Percentiles rank a stretch among this genome's conserved stretches.
These are phyloP conservation scores for Afroboletus lepidellus DNA, from an alignment of 1,284 basidiomycete species.

Conservation along the genomic window DNA sequence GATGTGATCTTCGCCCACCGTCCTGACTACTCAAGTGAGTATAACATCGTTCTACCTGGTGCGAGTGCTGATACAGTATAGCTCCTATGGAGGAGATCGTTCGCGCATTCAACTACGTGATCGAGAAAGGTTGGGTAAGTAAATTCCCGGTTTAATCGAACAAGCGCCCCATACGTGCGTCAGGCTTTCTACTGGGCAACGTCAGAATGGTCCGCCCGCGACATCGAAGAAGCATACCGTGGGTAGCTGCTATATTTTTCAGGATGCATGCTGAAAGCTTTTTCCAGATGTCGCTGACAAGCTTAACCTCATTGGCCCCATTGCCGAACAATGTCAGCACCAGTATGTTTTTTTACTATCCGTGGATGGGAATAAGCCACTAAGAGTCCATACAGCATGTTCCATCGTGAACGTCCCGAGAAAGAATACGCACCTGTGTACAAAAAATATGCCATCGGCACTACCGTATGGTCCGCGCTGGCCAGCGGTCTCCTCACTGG, in stretches of 20 bases:
- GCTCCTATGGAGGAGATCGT: constrained; percentile 49
- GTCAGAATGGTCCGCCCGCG: constrained; percentile 57
- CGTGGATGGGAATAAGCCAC: not conserved
- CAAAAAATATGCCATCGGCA: constrained; percentile 41
- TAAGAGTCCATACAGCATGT: constrained; percentile 30
- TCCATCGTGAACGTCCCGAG: constrained; percentile 57
- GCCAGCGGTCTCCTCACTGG: constrained; percentile 54
- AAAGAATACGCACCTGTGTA: constrained; percentile 52
- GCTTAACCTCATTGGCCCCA: constrained; percentile 57
- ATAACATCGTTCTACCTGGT: not conserved
- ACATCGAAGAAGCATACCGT: constrained; percentile 54
- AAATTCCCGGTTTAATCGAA: not conserved
- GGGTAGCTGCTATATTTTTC: constrained; percentile 18
- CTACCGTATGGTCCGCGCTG: constrained; percentile 62
- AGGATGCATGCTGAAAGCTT: not conserved
- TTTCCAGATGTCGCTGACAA: constrained; percentile 48
- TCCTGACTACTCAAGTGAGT: constrained; percentile 45
- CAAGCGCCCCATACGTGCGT: not conserved
- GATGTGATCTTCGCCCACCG: constrained; percentile 62
- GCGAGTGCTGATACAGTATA: constrained; percentile 10
- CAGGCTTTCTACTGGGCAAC: constrained; percentile 53
- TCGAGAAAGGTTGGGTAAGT: constrained; percentile 41
- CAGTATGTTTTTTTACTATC: constrained; percentile 32
- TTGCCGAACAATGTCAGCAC: constrained; percentile 60
- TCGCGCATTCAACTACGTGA: constrained; percentile 44